These are phyloP conservation scores for Malus fusca DNA, from an alignment of 306 rosid species.

Conservation along the genomic window DNA sequence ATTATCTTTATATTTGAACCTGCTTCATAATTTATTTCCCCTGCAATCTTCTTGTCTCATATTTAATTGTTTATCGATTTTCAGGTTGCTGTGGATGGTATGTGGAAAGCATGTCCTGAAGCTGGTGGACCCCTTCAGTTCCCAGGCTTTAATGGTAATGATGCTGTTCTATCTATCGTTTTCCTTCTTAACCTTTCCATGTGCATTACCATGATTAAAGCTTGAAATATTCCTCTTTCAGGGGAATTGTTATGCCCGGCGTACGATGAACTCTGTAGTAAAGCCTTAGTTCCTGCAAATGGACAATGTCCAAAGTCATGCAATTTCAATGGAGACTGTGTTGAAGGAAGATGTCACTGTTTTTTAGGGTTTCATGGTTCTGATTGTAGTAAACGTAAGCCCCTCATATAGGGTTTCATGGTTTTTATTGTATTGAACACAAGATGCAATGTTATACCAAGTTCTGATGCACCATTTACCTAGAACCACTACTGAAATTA, in stretches of 20 bases:
- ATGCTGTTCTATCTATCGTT: slow-evolving; percentile 9
- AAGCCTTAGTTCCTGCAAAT: slow-evolving; percentile 33
- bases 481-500: not conserved
- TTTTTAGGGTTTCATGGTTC: slow-evolving; percentile 74
- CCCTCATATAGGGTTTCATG: slow-evolving; percentile 46
- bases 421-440: slow-evolving; percentile 75
- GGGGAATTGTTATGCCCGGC: slow-evolving; percentile 89
- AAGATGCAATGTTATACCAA: slow-evolving; percentile 11
- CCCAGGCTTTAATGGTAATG: slow-evolving; percentile 73
- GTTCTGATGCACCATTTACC: slow-evolving; percentile 3
- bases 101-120: slow-evolving; percentile 79
- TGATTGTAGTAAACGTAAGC: slow-evolving; percentile 76
- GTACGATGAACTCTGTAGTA: slow-evolving; percentile 74
- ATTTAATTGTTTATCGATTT: not conserved
- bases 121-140: slow-evolving; percentile 83
- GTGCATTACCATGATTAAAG: not conserved
- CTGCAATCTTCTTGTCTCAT: not conserved
- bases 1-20: not conserved
- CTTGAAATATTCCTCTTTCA: slow-evolving; percentile 16
- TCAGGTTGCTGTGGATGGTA: slow-evolving; percentile 92
- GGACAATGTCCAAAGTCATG: slow-evolving; percentile 73
- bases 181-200: not conserved
- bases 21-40: not conserved
- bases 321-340: slow-evolving; percentile 84
- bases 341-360: slow-evolving; percentile 84